phyloP scores from a whole-genome alignment of 2,329 filamentous ascomycete species.

The Ophiostoma australiae region DNA sequence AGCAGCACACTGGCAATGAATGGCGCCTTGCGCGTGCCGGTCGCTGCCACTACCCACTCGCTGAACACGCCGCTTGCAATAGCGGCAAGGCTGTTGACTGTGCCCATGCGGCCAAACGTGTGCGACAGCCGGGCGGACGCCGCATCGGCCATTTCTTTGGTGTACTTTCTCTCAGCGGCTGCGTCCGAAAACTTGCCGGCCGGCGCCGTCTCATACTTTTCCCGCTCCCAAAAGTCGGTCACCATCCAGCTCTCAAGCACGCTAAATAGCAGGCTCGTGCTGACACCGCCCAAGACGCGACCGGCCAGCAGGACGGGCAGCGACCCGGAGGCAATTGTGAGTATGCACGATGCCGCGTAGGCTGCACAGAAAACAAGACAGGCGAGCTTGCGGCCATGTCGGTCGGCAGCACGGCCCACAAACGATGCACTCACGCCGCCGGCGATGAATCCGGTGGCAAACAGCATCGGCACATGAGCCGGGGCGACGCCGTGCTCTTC shows the following conservation, averaged over 20 bases:
- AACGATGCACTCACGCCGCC: slow-evolving; percentile 43
- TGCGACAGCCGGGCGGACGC: slow-evolving; percentile 38
- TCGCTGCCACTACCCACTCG: slow-evolving; percentile 45
- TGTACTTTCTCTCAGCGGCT: neutral
- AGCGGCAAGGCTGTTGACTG: slow-evolving; percentile 51
- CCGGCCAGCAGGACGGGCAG: slow-evolving; percentile 47
- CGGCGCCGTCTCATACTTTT: slow-evolving; percentile 31
- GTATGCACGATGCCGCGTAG: slow-evolving; percentile 49
- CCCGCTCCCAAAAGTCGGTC: slow-evolving; percentile 46
- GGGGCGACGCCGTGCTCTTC: slow-evolving; percentile 34
- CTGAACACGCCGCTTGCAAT: slow-evolving; percentile 49
- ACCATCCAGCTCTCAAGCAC: slow-evolving; percentile 60
- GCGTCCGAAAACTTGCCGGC: neutral
- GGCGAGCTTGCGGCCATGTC: slow-evolving; percentile 47
- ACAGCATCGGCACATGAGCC: slow-evolving; percentile 37
- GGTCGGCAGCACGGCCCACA: slow-evolving; percentile 46
- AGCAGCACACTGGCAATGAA: slow-evolving; percentile 40
- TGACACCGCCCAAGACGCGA: slow-evolving; percentile 50
- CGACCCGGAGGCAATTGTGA: slow-evolving; percentile 32
- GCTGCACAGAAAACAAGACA: slow-evolving; percentile 52
- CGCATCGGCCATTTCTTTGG: slow-evolving; percentile 28
- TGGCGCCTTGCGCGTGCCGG: slow-evolving; percentile 47
- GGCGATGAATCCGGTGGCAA: slow-evolving; percentile 43
- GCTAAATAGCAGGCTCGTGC: slow-evolving; percentile 53
- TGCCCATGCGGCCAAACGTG: slow-evolving; percentile 49